Evolutionary conservation across 2,329 filamentous ascomycete genomes (phyloP).

Genomic region (Xylaria sp.): DNA sequence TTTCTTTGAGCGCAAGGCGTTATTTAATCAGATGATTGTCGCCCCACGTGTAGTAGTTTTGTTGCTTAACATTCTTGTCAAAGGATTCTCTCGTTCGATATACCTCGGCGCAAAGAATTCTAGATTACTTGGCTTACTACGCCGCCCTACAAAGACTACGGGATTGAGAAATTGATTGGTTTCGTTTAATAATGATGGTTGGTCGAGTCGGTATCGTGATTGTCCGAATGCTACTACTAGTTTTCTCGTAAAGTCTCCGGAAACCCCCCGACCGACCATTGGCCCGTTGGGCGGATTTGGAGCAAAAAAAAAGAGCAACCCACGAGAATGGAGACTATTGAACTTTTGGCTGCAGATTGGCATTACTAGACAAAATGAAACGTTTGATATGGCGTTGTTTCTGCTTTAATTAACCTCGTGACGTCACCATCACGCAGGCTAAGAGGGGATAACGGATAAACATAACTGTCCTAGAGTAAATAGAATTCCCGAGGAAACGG

Average conservation of each 20-base stretch:
- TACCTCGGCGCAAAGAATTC: neutral
- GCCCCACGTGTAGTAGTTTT: neutral
- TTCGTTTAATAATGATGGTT: neutral
- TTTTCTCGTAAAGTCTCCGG: constrained; percentile 1
- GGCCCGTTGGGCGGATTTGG: neutral
- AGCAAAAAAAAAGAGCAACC: neutral
- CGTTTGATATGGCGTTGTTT: neutral
- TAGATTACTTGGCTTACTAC: neutral
- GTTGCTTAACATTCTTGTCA: neutral
- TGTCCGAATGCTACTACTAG: neutral
- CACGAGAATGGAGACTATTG: neutral
- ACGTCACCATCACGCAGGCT: constrained; percentile 18
- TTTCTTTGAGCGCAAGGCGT: neutral
- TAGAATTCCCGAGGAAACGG: too few relatives aligned
- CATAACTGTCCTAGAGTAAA: neutral
- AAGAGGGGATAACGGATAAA: neutral
- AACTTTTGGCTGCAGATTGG: neutral
- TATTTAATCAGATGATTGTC: neutral
- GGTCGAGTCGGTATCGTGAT: neutral
- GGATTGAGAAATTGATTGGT: neutral
- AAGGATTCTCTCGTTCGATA: neutral
- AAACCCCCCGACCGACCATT: constrained; percentile 7
- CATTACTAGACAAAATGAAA: neutral
- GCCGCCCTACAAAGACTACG: neutral
- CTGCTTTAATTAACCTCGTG: neutral